Evolutionary conservation across 345 rosid species (phyloP).

Genomic region (Mercurialis annua): DNA sequence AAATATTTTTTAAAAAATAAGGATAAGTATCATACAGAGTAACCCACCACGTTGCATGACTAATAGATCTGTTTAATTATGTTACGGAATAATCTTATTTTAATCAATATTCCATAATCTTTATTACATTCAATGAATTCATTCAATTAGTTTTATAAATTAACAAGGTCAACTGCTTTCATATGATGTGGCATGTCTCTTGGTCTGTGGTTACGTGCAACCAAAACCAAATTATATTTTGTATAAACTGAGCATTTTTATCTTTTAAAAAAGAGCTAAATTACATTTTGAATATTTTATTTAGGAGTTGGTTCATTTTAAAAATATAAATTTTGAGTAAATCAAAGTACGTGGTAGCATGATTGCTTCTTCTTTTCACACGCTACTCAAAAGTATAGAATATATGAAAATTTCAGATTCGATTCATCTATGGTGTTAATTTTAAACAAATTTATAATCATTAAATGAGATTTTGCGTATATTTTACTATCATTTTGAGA

Average conservation of each 20-base stretch:
- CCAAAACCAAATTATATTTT: slow-evolving; percentile 18
- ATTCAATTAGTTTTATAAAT: background rate
- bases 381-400: too few species aligned
- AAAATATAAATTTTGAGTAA: background rate
- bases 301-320: background rate
- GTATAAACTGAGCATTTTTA: background rate
- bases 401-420: too few species aligned
- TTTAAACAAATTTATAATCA: too few species aligned
- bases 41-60: slow-evolving; percentile 17
- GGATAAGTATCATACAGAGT: slow-evolving; percentile 4
- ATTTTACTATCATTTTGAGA: too few species aligned
- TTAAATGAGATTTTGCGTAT: too few species aligned
- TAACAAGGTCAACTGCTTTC: slow-evolving; percentile 26
- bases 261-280: background rate
- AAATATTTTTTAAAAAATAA: slow-evolving; percentile 10
- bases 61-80: background rate
- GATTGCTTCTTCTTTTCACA: too few species aligned
- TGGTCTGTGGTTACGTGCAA: slow-evolving; percentile 27
- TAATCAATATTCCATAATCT: slow-evolving; percentile 9
- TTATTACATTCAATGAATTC: slow-evolving; percentile 29
- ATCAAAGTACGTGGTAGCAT: too few species aligned
- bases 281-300: too few species aligned
- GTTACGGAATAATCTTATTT: background rate
- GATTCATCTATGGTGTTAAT: too few species aligned
- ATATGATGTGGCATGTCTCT: slow-evolving; percentile 25